Conservation (phyloP, 768 basidiomycete species). For the Suillus clintonianus region DNA sequence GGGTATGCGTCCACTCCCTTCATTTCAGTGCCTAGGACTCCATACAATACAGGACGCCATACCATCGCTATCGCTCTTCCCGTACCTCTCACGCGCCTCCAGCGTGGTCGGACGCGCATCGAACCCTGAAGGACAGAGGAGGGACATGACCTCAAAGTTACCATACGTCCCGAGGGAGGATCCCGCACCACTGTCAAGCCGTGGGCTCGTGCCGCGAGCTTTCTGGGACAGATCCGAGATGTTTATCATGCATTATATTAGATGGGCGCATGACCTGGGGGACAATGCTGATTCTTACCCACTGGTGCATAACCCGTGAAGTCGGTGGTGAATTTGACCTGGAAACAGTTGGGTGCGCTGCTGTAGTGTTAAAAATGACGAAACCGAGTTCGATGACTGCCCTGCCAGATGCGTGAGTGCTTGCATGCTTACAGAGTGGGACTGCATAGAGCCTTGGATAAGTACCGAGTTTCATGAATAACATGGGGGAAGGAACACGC, state of each 20-base stretch:
- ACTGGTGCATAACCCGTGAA: conserved; percentile 75
- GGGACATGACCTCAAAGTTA: conserved; percentile 71
- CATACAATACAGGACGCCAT: conserved; percentile 11
- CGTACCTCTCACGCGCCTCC: conserved; percentile 56
- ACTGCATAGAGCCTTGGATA: conserved; percentile 33
- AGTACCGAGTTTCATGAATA: conserved; percentile 12
- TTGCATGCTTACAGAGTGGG: conserved; percentile 44
- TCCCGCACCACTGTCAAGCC: conserved; percentile 72
- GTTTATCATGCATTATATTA: conserved; percentile 22
- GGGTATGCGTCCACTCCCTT: conserved; percentile 54
- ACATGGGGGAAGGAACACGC: conserved; percentile 42
- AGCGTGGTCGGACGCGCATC: conserved; percentile 63
- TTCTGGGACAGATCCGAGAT: conserved; percentile 57
- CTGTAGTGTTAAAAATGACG: conserved; percentile 5
- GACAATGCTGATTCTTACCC: conserved; percentile 46
- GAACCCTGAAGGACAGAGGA: conserved; percentile 62
- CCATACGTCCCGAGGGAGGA: conserved; percentile 61
- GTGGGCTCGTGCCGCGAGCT: conserved; percentile 63
- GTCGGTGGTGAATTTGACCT: conserved; percentile 73
- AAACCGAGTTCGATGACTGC: conserved; percentile 67
- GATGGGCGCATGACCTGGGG: background rate
- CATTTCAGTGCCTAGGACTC: background rate
- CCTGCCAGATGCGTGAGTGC: conserved; percentile 49
- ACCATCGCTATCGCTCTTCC: conserved; percentile 71
- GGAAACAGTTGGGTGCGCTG: background rate